Evolutionary conservation across 139 green algal genomes (phyloP).

Genomic region (Eudorina sp.): DNA sequence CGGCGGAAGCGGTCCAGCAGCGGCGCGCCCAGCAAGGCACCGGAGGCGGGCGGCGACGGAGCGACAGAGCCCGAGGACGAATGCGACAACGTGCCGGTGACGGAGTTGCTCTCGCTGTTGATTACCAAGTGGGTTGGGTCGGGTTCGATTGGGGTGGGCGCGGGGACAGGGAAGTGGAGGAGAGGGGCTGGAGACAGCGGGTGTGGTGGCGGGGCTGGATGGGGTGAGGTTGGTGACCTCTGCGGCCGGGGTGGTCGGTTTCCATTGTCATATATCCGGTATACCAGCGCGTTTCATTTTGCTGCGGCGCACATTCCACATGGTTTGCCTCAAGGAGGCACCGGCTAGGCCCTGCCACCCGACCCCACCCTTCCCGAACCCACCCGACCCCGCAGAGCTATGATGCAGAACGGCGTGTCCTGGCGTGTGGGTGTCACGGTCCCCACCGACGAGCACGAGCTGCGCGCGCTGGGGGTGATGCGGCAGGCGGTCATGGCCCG

Average conservation of each 20-base stretch:
- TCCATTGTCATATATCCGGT: too few relatives aligned
- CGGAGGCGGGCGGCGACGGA: background rate
- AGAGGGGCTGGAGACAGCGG: background rate
- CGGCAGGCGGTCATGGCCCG: constrained; percentile 30
- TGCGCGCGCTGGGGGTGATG: constrained; percentile 44
- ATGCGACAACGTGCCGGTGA: background rate
- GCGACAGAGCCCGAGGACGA: background rate
- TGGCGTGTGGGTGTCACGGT: constrained; percentile 52
- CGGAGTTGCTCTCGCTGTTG: constrained; percentile 28
- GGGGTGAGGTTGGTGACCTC: too few relatives aligned
- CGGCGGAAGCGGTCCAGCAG: background rate
- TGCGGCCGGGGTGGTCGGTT: too few relatives aligned
- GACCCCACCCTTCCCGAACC: background rate
- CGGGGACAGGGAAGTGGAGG: background rate
- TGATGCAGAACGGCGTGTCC: constrained; percentile 40
- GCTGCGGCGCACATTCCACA: too few relatives aligned
- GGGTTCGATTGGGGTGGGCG: too few relatives aligned
- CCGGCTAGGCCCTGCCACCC: too few relatives aligned
- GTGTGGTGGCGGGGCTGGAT: too few relatives aligned
- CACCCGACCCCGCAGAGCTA: background rate
- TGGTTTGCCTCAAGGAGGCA: too few relatives aligned
- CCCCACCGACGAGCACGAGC: constrained; percentile 36
- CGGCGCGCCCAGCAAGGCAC: background rate
- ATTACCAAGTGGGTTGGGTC: constrained; percentile 43
- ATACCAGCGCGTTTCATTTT: too few relatives aligned